Percentiles rank a stretch among this genome's conserved stretches.
These are phyloP conservation scores for Aspergillus panamensis DNA, from an alignment of 495 filamentous ascomycete species.

Conservation along the genomic window DNA sequence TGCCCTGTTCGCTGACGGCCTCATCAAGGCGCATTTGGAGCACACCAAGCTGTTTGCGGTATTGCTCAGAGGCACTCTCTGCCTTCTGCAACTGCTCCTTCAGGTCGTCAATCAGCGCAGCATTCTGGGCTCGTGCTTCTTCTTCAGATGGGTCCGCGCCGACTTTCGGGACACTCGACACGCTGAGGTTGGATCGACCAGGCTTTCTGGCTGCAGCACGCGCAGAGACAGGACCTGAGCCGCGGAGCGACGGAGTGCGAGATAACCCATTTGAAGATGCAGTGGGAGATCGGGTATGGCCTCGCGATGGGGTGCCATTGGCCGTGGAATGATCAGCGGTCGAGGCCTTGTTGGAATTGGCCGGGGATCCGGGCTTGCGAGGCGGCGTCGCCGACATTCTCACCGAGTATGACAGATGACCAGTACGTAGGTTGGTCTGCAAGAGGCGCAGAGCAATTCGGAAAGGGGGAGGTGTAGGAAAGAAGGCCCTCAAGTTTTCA, in stretches of 20 bases:
- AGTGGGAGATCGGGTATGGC: constrained; percentile 43
- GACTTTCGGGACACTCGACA: constrained; percentile 52
- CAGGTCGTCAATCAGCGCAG: constrained; percentile 79
- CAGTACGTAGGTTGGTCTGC: constrained; percentile 9
- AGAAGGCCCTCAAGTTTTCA: constrained; percentile 10
- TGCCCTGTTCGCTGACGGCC: constrained; percentile 72
- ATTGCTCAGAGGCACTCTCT: constrained; percentile 73
- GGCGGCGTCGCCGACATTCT: constrained; percentile 45
- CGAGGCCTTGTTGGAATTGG: constrained; percentile 39
- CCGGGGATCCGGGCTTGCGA: constrained; percentile 44
- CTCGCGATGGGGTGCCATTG: constrained; percentile 41
- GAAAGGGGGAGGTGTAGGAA: constrained; percentile 14
- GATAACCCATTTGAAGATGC: constrained; percentile 38
- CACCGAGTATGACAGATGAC: constrained; percentile 22
- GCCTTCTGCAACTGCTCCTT: constrained; percentile 76
- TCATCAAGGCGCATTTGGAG: constrained; percentile 86
- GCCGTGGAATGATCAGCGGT: constrained; percentile 32
- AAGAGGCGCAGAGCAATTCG: constrained; percentile 16
- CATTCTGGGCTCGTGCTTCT: constrained; percentile 65
- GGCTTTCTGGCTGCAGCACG: constrained; percentile 63
- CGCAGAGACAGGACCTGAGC: constrained; percentile 62
- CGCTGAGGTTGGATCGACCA: constrained; percentile 56
- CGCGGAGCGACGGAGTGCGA: constrained; percentile 41
- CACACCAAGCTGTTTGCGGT: constrained; percentile 77
- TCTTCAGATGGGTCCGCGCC: constrained; percentile 57